Conservation (phyloP, 305 asterid genomes). For the Fraxinus platypoda region DNA sequence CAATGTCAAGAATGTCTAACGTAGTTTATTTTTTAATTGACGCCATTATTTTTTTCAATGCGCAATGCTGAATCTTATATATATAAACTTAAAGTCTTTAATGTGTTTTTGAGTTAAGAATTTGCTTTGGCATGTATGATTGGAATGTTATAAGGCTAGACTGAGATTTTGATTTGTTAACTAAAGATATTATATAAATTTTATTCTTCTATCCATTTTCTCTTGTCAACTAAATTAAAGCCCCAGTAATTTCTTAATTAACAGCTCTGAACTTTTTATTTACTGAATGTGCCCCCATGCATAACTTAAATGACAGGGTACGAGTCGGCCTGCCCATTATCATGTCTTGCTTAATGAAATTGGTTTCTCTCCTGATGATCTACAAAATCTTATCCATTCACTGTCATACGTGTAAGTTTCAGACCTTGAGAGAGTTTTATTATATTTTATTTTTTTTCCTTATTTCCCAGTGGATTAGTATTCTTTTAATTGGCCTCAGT, state of each 20-base stretch:
- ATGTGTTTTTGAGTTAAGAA: neutral
- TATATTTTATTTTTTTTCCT: neutral
- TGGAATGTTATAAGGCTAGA: neutral
- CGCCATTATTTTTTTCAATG: neutral
- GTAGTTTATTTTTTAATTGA: neutral
- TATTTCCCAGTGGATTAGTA: neutral
- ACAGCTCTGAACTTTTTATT: neutral
- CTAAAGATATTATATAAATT: neutral
- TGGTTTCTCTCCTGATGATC: constrained; percentile 80
- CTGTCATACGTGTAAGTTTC: constrained; percentile 76
- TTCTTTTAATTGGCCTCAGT: neutral
- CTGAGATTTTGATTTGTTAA: neutral
- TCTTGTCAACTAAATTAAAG: neutral
- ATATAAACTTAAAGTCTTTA: neutral
- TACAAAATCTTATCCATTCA: constrained; percentile 75
- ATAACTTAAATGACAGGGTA: constrained; percentile 58
- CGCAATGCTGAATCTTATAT: neutral
- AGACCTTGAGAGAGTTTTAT: neutral
- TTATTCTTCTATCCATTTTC: neutral
- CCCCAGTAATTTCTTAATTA: neutral
- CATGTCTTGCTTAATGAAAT: constrained; percentile 83
- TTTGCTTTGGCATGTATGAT: neutral
- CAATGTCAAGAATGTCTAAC: neutral
- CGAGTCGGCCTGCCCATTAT: constrained; percentile 83
- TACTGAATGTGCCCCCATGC: neutral